These are phyloP conservation scores for Leccinum pellstonianum DNA, from an alignment of 768 basidiomycete genomes.

Conservation along the genomic window DNA sequence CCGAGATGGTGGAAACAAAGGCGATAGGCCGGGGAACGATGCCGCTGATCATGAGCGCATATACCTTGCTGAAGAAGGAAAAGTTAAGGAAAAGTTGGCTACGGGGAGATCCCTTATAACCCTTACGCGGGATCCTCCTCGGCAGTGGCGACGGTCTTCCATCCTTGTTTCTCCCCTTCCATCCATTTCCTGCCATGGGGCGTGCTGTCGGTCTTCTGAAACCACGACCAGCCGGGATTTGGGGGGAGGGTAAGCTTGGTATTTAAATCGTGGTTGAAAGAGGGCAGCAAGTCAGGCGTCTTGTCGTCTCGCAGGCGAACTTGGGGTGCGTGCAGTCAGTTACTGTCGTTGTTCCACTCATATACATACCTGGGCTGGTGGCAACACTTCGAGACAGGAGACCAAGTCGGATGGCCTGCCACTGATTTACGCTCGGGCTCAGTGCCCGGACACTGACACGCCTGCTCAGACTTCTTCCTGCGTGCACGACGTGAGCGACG, in stretches of 20 bases:
- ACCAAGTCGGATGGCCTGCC: background rate
- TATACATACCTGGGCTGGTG: background rate
- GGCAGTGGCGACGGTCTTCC: slow-evolving; percentile 30
- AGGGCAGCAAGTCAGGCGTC: slow-evolving; percentile 9
- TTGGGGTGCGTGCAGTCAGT: background rate
- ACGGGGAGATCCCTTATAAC: background rate
- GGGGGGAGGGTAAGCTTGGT: slow-evolving; percentile 30
- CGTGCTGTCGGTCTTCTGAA: slow-evolving; percentile 27
- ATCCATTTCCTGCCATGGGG: slow-evolving; percentile 31
- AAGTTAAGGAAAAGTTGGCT: no score
- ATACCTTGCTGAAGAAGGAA: slow-evolving; percentile 20
- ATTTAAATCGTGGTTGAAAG: slow-evolving; percentile 15
- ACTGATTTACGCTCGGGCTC: background rate
- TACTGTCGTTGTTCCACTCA: background rate
- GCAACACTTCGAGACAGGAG: background rate
- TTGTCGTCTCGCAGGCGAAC: background rate
- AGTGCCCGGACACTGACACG: background rate
- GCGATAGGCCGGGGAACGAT: slow-evolving; percentile 42
- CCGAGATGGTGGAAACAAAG: slow-evolving; percentile 37
- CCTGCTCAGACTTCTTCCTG: background rate
- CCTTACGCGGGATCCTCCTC: slow-evolving; percentile 29
- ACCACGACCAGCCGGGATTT: slow-evolving; percentile 31
- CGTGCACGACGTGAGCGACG: background rate
- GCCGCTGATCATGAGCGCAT: slow-evolving; percentile 36
- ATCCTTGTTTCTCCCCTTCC: slow-evolving; percentile 35